These are phyloP conservation scores for Nephelium lappaceum DNA, from an alignment of 345 rosid genomes.

Conservation along the genomic window DNA sequence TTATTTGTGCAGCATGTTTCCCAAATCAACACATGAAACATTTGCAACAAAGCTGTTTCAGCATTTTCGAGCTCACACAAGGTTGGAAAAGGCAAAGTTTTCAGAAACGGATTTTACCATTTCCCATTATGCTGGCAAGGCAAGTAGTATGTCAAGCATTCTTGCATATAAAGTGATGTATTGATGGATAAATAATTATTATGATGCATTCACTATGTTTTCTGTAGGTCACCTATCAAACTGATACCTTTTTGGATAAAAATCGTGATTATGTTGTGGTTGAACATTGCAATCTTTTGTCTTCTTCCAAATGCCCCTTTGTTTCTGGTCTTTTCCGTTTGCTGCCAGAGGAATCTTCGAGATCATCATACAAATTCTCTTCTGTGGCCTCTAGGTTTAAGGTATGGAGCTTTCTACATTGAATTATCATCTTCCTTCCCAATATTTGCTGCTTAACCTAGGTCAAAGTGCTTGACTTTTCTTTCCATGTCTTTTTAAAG, in stretches of 20 bases:
- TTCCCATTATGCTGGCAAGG: slow-evolving; percentile 99
- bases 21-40: slow-evolving; percentile 88
- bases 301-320: slow-evolving; percentile 84
- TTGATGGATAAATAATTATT: slow-evolving; percentile 4
- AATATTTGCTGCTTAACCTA: background rate
- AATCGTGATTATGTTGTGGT: slow-evolving; percentile 96
- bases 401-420: slow-evolving; percentile 40
- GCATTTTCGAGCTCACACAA: slow-evolving; percentile 55
- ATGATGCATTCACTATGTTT: slow-evolving; percentile 20
- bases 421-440: background rate
- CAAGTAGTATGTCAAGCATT: slow-evolving; percentile 37
- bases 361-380: slow-evolving; percentile 98
- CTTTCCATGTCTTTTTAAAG: slow-evolving; percentile 15
- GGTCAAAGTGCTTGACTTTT: background rate
- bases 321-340: slow-evolving; percentile 81
- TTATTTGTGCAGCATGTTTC: slow-evolving; percentile 86
- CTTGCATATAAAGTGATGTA: slow-evolving; percentile 11
- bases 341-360: slow-evolving; percentile 63
- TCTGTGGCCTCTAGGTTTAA: slow-evolving; percentile 97
- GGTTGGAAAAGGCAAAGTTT: slow-evolving; percentile 91
- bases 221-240: slow-evolving; percentile 88
- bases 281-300: slow-evolving; percentile 88
- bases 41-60: slow-evolving; percentile 89
- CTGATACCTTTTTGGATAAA: slow-evolving; percentile 86
- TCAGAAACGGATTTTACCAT: slow-evolving; percentile 91